Evolutionary conservation across 2,329 filamentous ascomycete genomes (phyloP), one percentile per base, ranked within the genome.

Genomic region (Scedosporium dehoogii): DNA sequence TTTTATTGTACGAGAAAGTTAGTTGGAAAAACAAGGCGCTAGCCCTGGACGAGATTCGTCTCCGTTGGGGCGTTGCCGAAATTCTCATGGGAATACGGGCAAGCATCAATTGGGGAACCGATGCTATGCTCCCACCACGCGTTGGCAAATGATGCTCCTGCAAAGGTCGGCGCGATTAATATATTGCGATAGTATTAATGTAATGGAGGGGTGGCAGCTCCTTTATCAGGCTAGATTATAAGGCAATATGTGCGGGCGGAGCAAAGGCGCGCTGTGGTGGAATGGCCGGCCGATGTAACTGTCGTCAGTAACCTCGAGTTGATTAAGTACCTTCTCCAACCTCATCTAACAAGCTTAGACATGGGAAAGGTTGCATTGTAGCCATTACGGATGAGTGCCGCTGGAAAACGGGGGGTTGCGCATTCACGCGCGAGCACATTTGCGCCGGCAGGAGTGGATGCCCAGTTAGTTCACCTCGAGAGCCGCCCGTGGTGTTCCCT

Each of bases 161-260:
- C 51, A 29, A 12, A 55, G 51, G 51, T 25, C 23, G 51, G 51
- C 51, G 51, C 51, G 51, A 55, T 55, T 55, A 55, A 55, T 55
- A 23, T 55, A 55, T 55, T 55, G 51, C 21, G 18, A 25, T 14
- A 23, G 23, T 23, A 23, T 33, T 33, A 9, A 23, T 55, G 18
- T 27, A 55, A 55, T n/a, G 51, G 51, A 55, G 51, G 51, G 51
- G 51, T 55, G 51, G 51, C 23, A 23, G 51, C 23, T 23, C 51
- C 18, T 55, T 55, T 55, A 55, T 55, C 51, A 55, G 51, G 51
- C 51, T 29, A 55, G 51, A 55, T 55, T 29, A 27, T 55, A 55
- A 18, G 51, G 51, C 10, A 55, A 55, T 55, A 55, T 55, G 51
- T 27, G 51, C 21, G 21, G 23, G 23, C 51, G 51, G 23, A 55